Conservation (phyloP, 1,284 basidiomycete genomes). For the Apiotrichum mycotoxinovorans region DNA sequence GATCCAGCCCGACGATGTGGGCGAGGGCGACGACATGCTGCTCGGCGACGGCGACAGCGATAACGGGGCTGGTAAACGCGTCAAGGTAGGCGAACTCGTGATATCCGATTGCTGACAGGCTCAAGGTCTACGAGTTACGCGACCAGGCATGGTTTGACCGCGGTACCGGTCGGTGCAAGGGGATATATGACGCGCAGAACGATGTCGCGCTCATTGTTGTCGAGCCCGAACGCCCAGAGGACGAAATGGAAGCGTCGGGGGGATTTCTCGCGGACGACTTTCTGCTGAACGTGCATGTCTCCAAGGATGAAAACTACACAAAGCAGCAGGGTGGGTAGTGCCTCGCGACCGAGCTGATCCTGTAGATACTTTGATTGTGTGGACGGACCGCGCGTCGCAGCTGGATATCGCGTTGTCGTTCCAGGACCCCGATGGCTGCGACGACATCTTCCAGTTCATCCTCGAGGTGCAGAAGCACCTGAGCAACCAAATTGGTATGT, state of each 20-base stretch:
- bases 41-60: conserved; percentile 5
- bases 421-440: conserved; percentile 91
- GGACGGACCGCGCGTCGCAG: conserved; percentile 87
- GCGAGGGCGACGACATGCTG: conserved; percentile 15
- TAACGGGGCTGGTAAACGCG: conserved; percentile 21
- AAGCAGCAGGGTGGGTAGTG: conserved; percentile 76
- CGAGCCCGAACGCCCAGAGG: conserved; percentile 60
- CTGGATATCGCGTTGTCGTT: conserved; percentile 96
- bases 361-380: conserved; percentile 93
- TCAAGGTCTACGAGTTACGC: conserved; percentile 84
- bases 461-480: conserved; percentile 73
- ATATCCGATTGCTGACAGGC: background rate
- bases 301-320: conserved; percentile 75
- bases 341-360: background rate
- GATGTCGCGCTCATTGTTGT: conserved; percentile 79
- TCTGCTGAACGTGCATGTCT: conserved; percentile 41
- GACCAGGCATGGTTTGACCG: conserved; percentile 86
- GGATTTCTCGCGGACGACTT: conserved; percentile 47
- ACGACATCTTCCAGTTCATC: conserved; percentile 97
- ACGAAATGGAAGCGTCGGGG: conserved; percentile 58
- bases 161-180: conserved; percentile 89
- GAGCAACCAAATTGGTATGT: conserved; percentile 33
- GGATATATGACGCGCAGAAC: conserved; percentile 72
- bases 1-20: conserved; percentile 12
- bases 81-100: conserved; percentile 17